Evolutionary conservation across 345 rosid species (phyloP), one percentile per base, ranked within the genome.

Genomic region (Eucalyptus cloeziana): DNA sequence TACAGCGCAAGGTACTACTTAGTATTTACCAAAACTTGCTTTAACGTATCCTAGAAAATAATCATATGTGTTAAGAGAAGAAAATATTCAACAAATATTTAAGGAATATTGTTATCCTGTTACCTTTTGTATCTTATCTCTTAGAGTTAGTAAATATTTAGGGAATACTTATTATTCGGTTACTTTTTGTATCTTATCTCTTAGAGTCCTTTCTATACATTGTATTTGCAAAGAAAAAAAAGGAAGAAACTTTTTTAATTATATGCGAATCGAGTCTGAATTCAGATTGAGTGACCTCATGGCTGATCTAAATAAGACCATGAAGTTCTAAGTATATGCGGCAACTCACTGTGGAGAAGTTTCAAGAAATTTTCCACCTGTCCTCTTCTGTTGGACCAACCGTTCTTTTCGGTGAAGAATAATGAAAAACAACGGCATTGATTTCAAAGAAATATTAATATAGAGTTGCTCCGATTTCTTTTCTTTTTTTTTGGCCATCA

Each of bases 151-250:
- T 52, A 52, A 52, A 21, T 52, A 52, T 52, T 52, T 8, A 52
- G 58, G 58, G 58, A 52, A 52, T 52, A 52, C 58, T 52, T 52
- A 1, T 21, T 52, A 3, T 52, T 0, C 0, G 8, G 5, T 52
- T 52, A 52, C 25, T 0, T 52, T 52, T 52, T 7, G 2, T 8
- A 21, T 8, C 25, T 52, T 52, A 52, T 52, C 25, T 52, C 1
- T 1, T 52, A 21, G 2, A 52, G 58, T 52, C 22, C 10, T 21
- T 3, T 52, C 19, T 3, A 52, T 21, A 52, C 58, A 21, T 52
- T 21, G 58, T 8, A 52, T 52, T 7, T 21, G 58, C 58, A 52
- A 52, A 21, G 25, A 52, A 52, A 52, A 44, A 44, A 52, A 52
- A 19, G 5, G 58, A 7, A 52, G 1, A 52, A 52, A 52, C 58